phyloP scores from a whole-genome alignment of 2,329 filamentous ascomycete genomes.

The Talaromyces sp. region DNA sequence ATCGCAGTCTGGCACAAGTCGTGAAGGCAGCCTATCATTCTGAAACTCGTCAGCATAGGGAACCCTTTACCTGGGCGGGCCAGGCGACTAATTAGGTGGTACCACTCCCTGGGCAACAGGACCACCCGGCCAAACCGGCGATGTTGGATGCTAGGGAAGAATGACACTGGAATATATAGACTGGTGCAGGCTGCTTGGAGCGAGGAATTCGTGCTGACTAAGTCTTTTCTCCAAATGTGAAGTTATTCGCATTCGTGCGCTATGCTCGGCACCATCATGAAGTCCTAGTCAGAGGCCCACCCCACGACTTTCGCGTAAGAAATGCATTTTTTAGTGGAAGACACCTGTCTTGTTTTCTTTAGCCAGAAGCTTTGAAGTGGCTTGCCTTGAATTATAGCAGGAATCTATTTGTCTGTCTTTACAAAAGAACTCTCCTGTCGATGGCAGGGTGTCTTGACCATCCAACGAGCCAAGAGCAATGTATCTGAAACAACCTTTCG shows the following conservation, averaged over 20 bases:
- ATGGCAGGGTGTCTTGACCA: constrained; percentile 42
- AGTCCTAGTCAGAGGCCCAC: neutral
- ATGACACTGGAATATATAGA: neutral
- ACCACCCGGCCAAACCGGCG: neutral
- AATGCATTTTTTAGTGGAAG: constrained; percentile 1
- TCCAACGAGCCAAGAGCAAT: constrained; percentile 48
- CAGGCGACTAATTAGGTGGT: neutral
- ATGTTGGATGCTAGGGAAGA: neutral
- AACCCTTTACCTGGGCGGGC: neutral
- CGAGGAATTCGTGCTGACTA: neutral
- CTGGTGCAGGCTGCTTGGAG: neutral
- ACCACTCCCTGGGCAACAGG: neutral
- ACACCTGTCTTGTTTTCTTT: neutral
- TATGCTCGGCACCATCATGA: neutral
- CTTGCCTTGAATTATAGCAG: constrained; percentile 27
- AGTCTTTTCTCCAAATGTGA: neutral
- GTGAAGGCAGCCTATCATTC: neutral
- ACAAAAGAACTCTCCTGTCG: constrained; percentile 53
- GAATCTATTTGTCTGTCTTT: constrained; percentile 38
- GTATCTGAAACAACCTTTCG: constrained; percentile 32
- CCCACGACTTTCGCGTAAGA: neutral
- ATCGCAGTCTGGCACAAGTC: neutral
- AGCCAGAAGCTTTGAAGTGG: neutral
- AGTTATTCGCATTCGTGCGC: neutral
- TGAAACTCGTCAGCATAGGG: neutral